These are phyloP conservation scores for Quercus aquifolioides DNA, from an alignment of 306 rosid species.

Conservation along the genomic window DNA sequence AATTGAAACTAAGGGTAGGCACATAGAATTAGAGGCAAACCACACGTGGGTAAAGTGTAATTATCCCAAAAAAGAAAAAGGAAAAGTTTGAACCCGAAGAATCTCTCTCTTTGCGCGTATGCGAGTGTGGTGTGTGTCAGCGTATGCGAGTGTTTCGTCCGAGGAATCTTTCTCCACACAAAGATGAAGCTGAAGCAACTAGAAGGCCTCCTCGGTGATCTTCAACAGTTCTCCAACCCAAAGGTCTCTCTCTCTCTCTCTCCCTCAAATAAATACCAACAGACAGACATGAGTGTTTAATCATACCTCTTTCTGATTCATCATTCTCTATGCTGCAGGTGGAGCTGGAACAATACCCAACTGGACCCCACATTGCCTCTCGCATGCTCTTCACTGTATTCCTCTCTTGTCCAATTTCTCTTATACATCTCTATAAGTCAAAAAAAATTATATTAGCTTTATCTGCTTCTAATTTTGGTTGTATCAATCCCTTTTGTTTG, in stretches of 20 bases:
- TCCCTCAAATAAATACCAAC: neutral
- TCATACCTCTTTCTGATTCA: neutral
- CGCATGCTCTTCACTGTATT: conserved; percentile 81
- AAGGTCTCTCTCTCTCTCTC: conserved; percentile 43
- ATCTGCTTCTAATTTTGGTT: neutral
- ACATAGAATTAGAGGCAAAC: no score
- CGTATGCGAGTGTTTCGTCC: neutral
- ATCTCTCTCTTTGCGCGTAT: neutral
- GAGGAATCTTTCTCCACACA: conserved; percentile 1
- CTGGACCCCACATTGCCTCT: conserved; percentile 95
- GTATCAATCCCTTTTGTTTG: neutral
- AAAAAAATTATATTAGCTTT: neutral
- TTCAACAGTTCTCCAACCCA: conserved; percentile 78
- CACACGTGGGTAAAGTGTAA: no score
- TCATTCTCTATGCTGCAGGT: conserved; percentile 33
- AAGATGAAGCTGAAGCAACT: conserved; percentile 89
- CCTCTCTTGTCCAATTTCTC: conserved; percentile 9
- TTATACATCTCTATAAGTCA: neutral
- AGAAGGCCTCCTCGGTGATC: conserved; percentile 65
- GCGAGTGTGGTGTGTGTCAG: neutral
- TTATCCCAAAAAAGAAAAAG: no score
- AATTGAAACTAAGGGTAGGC: no score
- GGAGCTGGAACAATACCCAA: conserved; percentile 92
- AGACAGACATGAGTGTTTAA: neutral
- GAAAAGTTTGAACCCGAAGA: no score